Conservation (phyloP, 2,329 filamentous ascomycete genomes). For the Ophiostoma populinum region DNA sequence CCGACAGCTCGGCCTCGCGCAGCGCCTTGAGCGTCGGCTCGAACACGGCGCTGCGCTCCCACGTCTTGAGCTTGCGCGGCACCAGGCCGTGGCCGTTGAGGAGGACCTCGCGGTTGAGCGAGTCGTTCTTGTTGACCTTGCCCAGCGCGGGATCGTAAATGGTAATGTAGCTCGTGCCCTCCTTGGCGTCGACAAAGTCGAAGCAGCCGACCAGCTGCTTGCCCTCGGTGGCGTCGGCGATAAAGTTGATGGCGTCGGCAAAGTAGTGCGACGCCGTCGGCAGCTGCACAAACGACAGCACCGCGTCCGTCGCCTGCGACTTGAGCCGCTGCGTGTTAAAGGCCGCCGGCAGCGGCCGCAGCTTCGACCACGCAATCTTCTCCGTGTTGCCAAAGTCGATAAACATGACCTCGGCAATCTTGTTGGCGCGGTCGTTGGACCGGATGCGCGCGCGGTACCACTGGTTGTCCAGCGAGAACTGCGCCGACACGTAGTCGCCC, state of each 20-base stretch:
- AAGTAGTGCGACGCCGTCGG: slow-evolving; percentile 66
- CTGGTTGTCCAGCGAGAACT: slow-evolving; percentile 73
- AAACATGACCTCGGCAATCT: slow-evolving; percentile 81
- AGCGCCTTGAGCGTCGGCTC: slow-evolving; percentile 54
- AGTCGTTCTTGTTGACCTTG: slow-evolving; percentile 48
- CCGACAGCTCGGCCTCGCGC: slow-evolving; percentile 55
- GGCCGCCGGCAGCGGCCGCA: slow-evolving; percentile 63
- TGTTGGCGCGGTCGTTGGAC: slow-evolving; percentile 78
- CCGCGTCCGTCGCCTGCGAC: slow-evolving; percentile 72
- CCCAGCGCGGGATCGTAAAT: slow-evolving; percentile 61
- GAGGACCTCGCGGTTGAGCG: slow-evolving; percentile 78
- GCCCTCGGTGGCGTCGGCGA: slow-evolving; percentile 57
- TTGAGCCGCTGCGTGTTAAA: slow-evolving; percentile 72
- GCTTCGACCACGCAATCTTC: slow-evolving; percentile 64
- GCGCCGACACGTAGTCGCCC: slow-evolving; percentile 79
- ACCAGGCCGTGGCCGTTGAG: slow-evolving; percentile 78
- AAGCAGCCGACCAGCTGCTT: slow-evolving; percentile 78
- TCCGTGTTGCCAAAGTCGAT: slow-evolving; percentile 95
- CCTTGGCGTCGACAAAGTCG: slow-evolving; percentile 62
- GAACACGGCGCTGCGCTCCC: slow-evolving; percentile 61
- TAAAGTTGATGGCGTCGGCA: slow-evolving; percentile 56
- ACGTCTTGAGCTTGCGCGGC: slow-evolving; percentile 75
- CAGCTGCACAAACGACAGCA: slow-evolving; percentile 77
- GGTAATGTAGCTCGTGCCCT: slow-evolving; percentile 71
- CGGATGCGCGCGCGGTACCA: slow-evolving; percentile 92